These are phyloP conservation scores for Spatholobus suberectus DNA, from an alignment of 306 rosid genomes.

Conservation along the genomic window DNA sequence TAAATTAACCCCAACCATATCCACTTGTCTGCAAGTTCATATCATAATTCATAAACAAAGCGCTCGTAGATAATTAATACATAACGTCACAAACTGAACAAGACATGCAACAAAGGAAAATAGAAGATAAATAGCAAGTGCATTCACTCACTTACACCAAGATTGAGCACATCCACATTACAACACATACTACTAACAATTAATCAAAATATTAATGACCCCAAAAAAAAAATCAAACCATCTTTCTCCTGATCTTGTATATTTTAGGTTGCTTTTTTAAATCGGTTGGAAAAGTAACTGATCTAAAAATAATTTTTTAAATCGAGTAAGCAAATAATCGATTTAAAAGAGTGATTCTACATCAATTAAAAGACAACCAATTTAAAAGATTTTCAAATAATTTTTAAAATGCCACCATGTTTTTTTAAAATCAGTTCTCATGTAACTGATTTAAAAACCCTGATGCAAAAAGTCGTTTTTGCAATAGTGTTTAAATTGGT, in stretches of 20 bases:
- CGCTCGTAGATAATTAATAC: neutral
- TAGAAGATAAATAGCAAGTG: constrained; percentile 37
- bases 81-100: neutral
- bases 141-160: constrained; percentile 33
- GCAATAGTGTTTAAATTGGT: too few relatives aligned
- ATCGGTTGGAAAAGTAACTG: too few relatives aligned
- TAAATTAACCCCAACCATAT: constrained; percentile 45
- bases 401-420: too few relatives aligned
- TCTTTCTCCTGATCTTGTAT: constrained; percentile 35
- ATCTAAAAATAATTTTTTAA: too few relatives aligned
- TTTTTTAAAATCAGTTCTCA: too few relatives aligned
- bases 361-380: too few relatives aligned
- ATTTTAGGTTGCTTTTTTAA: too few relatives aligned
- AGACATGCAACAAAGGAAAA: constrained; percentile 26
- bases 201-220: constrained; percentile 46
- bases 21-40: constrained; percentile 42
- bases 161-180: constrained; percentile 34
- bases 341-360: too few relatives aligned
- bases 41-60: neutral
- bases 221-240: constrained; percentile 17
- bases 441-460: too few relatives aligned
- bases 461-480: too few relatives aligned
- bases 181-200: constrained; percentile 39
- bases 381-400: too few relatives aligned
- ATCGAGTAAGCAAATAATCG: too few relatives aligned